phyloP scores from a whole-genome alignment of 2,329 filamentous ascomycete genomes.

The Lachnum nothofagi region DNA sequence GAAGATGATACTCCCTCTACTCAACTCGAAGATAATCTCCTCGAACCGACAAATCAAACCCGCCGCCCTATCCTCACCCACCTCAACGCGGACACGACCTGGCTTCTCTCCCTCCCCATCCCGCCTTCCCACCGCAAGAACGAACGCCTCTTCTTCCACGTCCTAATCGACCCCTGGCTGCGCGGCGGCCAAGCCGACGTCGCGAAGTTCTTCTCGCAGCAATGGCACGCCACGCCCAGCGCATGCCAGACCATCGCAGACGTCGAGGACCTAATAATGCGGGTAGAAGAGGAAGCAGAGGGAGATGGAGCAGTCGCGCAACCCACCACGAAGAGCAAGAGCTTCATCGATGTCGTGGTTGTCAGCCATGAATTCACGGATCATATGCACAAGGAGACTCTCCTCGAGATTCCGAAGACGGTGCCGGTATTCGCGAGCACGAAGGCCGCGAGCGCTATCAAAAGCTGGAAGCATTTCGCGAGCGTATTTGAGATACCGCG shows the following conservation, averaged over 20 bases:
- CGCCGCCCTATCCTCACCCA: conserved; percentile 54
- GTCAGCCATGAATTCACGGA: conserved; percentile 65
- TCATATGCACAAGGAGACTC: conserved; percentile 58
- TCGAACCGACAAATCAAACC: background rate
- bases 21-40: too few relatives aligned
- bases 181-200: conserved; percentile 58
- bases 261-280: conserved; percentile 46
- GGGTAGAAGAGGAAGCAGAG: conserved; percentile 39
- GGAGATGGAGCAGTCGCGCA: too few relatives aligned
- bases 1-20: too few relatives aligned
- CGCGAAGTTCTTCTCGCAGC: conserved; percentile 59
- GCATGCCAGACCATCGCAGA: conserved; percentile 50
- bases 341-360: conserved; percentile 52
- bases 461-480: conserved; percentile 55
- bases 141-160: conserved; percentile 49
- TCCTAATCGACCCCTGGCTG: conserved; percentile 63
- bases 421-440: conserved; percentile 57
- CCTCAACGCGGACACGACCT: conserved; percentile 62
- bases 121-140: conserved; percentile 31
- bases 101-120: conserved; percentile 60
- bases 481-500: conserved; percentile 40
- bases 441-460: conserved; percentile 52
- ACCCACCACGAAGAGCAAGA: background rate
- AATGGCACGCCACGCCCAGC: conserved; percentile 55
- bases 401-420: conserved; percentile 47